phyloP scores from a whole-genome alignment of 2,329 filamentous ascomycete species.

The Cladorrhinum sp. region DNA sequence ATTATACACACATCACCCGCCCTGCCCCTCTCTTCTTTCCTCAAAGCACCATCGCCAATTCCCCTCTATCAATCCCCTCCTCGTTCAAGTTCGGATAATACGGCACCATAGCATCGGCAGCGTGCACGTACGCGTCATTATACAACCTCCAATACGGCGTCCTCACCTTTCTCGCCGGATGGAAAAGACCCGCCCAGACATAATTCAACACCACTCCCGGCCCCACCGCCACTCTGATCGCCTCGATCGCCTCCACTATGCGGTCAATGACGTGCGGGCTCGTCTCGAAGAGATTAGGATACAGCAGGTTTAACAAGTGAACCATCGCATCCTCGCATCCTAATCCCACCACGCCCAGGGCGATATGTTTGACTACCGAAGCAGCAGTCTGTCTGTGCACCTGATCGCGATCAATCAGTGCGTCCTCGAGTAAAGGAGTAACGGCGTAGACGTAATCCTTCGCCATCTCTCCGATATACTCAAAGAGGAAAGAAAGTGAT shows the following conservation, averaged over 20 bases:
- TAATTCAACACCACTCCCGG: conserved; percentile 95
- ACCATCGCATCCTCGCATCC: conserved; percentile 99
- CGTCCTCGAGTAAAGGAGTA: conserved; percentile 91
- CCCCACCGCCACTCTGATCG: conserved; percentile 88
- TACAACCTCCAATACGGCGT: conserved; percentile 95
- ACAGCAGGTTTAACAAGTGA: conserved; percentile 91
- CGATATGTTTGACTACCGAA: conserved; percentile 95
- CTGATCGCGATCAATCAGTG: conserved; percentile 95
- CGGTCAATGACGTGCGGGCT: conserved; percentile 97
- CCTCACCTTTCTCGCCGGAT: conserved; percentile 91
- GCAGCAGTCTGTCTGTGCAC: conserved; percentile 96
- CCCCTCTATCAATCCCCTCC: conserved; percentile 72
- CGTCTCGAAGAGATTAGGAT: conserved; percentile 96
- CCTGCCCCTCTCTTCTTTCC: too few relatives aligned
- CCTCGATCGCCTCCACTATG: conserved; percentile 96
- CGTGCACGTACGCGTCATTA: conserved; percentile 94
- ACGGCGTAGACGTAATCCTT: conserved; percentile 99
- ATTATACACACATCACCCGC: too few relatives aligned
- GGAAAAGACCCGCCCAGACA: conserved; percentile 95
- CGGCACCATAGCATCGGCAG: conserved; percentile 90
- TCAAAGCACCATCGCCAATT: conserved; percentile 79
- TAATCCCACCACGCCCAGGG: conserved; percentile 92
- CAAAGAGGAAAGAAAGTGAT: conserved; percentile 92
- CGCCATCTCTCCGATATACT: conserved; percentile 99
- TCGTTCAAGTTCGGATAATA: conserved; percentile 89